These are phyloP conservation scores for Diaporthe vexans DNA, from an alignment of 2,329 filamentous ascomycete genomes.

Conservation along the genomic window DNA sequence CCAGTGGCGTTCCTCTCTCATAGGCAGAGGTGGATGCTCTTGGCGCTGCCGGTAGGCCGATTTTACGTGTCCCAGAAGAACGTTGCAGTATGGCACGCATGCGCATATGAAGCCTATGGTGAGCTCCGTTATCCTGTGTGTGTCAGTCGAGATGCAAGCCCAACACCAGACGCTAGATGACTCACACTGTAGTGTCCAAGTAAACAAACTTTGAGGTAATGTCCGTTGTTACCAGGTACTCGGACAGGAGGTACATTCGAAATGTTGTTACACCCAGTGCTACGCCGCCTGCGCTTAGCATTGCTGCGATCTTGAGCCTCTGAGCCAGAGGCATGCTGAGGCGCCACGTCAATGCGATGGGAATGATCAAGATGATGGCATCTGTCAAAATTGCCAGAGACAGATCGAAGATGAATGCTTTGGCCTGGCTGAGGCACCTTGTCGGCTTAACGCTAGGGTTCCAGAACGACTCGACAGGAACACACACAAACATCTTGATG, in stretches of 20 bases:
- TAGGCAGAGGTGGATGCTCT: background rate
- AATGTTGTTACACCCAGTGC: background rate
- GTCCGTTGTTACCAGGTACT: background rate
- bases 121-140: background rate
- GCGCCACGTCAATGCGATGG: conserved; percentile 13
- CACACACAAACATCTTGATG: conserved; percentile 22
- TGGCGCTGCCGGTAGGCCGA: background rate
- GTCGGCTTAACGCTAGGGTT: conserved; percentile 7
- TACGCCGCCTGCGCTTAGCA: conserved; percentile 1
- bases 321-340: background rate
- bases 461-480: conserved; percentile 22
- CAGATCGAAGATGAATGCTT: conserved; percentile 22
- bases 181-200: background rate
- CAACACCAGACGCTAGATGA: fast-evolving
- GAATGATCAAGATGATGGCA: conserved; percentile 5
- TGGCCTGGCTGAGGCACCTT: conserved; percentile 18
- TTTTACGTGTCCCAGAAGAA: conserved; percentile 4
- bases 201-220: background rate
- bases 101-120: conserved; percentile 24
- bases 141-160: background rate
- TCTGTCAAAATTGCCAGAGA: conserved; percentile 7
- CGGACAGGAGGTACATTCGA: conserved; percentile 16
- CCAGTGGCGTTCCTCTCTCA: background rate
- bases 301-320: conserved; percentile 13
- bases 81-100: conserved; percentile 10